Evolutionary conservation across 164 flowering plant genomes (phyloP).

Genomic region (Saururus chinensis): DNA sequence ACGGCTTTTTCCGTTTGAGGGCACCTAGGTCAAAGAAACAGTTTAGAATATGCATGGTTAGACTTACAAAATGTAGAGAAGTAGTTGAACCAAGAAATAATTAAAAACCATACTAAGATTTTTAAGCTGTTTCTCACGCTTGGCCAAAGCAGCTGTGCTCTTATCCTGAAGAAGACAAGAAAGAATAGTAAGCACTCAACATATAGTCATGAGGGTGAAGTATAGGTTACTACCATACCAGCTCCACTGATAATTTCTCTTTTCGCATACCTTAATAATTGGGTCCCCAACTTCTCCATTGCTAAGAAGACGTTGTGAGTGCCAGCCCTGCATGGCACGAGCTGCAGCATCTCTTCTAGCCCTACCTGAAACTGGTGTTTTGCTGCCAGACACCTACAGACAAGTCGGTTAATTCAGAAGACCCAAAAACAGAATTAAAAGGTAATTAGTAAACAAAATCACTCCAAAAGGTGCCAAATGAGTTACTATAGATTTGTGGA

Average conservation of each 20-base stretch:
- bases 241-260: background rate
- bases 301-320: slow-evolving; percentile 68
- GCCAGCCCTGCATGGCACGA: slow-evolving; percentile 98
- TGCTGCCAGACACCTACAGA: slow-evolving; percentile 26
- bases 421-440: background rate
- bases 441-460: background rate
- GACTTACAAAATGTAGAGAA: background rate
- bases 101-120: slow-evolving; percentile 39
- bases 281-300: slow-evolving; percentile 85
- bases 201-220: background rate
- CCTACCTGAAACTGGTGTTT: slow-evolving; percentile 65
- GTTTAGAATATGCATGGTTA: background rate
- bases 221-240: background rate
- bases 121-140: slow-evolving; percentile 78
- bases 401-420: background rate
- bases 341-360: slow-evolving; percentile 94
- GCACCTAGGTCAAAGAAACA: slow-evolving; percentile 29
- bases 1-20: slow-evolving; percentile 61
- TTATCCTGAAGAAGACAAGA: slow-evolving; percentile 40
- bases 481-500: background rate
- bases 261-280: slow-evolving; percentile 51
- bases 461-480: no score
- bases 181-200: background rate
- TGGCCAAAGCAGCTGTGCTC: slow-evolving; percentile 29
- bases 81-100: background rate